These are phyloP conservation scores for Aspergillus pseudoglaucus DNA, from an alignment of 2,329 filamentous ascomycete genomes.

Conservation along the genomic window DNA sequence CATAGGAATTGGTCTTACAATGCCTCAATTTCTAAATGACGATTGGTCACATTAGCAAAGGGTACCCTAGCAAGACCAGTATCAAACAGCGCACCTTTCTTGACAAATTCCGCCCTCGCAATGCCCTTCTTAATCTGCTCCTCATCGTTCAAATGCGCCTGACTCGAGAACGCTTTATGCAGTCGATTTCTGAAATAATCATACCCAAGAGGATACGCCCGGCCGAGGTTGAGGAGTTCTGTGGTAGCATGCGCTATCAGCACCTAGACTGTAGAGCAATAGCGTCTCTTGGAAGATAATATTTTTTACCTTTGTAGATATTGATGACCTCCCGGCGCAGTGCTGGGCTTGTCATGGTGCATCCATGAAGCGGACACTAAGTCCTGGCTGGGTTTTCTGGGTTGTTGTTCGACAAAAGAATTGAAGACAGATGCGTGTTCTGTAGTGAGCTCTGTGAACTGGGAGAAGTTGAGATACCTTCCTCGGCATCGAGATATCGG, in stretches of 20 bases:
- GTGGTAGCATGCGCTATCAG: not conserved
- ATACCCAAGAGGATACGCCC: conserved; percentile 80
- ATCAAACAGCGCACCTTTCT: conserved; percentile 59
- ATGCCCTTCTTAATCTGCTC: conserved; percentile 70
- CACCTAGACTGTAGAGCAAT: not conserved
- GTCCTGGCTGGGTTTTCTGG: no score
- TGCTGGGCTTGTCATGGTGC: conserved; percentile 43
- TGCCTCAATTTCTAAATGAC: conserved; percentile 72
- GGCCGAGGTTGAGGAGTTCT: conserved; percentile 81
- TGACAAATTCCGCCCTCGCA: conserved; percentile 75
- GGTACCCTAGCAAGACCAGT: not conserved
- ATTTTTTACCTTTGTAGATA: conserved; percentile 71
- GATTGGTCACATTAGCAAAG: not conserved
- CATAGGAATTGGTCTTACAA: conserved; percentile 54
- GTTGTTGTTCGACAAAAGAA: no score
- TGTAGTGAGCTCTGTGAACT: no score
- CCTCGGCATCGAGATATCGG: no score
- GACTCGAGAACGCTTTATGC: conserved; percentile 77
- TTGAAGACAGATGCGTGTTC: no score
- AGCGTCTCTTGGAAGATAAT: not conserved
- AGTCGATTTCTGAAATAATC: conserved; percentile 73
- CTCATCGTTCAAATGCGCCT: conserved; percentile 64
- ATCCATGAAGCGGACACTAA: not conserved
- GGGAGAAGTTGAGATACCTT: no score
- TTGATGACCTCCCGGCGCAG: conserved; percentile 73